A percentile compares a stretch with the other conserved stretches of the same genome.
phyloP scores from a whole-genome alignment of 2,329 filamentous ascomycete genomes.

The Hyphodiscus sp. region DNA sequence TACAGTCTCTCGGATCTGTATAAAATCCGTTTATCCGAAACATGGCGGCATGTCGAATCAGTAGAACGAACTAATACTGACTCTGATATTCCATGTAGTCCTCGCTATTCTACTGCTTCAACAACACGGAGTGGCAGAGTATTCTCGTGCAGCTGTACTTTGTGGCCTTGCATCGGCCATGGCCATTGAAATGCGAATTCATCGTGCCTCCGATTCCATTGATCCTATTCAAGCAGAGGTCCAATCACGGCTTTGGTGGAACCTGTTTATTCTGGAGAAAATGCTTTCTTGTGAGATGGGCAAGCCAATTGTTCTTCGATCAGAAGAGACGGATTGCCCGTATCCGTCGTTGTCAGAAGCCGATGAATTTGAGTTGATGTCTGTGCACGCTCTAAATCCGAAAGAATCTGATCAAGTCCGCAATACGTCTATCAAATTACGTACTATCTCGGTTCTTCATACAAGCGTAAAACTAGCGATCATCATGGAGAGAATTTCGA shows the following conservation, averaged over 20 bases:
- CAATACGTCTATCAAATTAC: slow-evolving; percentile 20
- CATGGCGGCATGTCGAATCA: no score
- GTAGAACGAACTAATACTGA: no score
- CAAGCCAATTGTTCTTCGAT: slow-evolving; percentile 21
- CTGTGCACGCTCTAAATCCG: slow-evolving; percentile 8
- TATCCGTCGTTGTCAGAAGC: slow-evolving; percentile 26
- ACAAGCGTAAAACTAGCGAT: slow-evolving; percentile 20
- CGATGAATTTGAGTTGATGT: slow-evolving; percentile 29
- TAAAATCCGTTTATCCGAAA: no score
- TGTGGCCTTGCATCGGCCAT: slow-evolving; percentile 25
- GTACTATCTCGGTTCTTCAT: slow-evolving; percentile 26
- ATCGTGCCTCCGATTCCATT: slow-evolving; percentile 17
- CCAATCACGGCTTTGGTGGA: slow-evolving; percentile 28
- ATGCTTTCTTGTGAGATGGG: slow-evolving; percentile 27
- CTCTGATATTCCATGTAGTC: slow-evolving; percentile 1
- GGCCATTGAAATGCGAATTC: slow-evolving; percentile 26
- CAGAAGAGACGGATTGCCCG: slow-evolving; percentile 24
- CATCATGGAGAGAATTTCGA: slow-evolving; percentile 21
- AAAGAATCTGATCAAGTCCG: slow-evolving; percentile 2
- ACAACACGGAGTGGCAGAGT: slow-evolving; percentile 28
- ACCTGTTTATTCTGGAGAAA: slow-evolving; percentile 28
- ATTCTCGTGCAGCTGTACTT: slow-evolving; percentile 24
- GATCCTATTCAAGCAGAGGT: slow-evolving; percentile 24
- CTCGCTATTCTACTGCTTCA: slow-evolving; percentile 25
- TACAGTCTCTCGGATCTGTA: no score